A percentile compares a stretch with the other conserved stretches of the same genome.
Conservation (phyloP, 2,329 filamentous ascomycete genomes). For the Magnaporthiopsis rhizophila region DNA sequence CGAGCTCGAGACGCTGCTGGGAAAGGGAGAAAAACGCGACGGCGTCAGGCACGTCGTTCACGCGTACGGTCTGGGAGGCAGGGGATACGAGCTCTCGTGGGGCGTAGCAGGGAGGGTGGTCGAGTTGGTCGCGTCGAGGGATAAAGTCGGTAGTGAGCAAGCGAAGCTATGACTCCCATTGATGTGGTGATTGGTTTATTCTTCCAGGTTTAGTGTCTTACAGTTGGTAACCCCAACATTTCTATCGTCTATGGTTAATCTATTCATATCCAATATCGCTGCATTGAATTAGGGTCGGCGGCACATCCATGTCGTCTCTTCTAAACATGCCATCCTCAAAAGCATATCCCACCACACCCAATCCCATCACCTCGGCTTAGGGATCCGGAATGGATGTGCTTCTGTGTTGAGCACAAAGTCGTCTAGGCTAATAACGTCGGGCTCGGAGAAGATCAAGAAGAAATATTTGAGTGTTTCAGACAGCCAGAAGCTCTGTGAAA, state of each 20-base stretch:
- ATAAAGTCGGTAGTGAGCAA: not conserved
- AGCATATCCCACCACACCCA: not conserved
- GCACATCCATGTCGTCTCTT: not conserved
- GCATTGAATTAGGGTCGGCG: not conserved
- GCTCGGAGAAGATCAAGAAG: constrained; percentile 13
- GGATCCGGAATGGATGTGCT: constrained; percentile 27
- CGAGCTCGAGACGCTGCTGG: constrained; percentile 36
- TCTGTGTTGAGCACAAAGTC: constrained; percentile 16
- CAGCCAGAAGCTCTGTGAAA: constrained; percentile 14
- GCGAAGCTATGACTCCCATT: not conserved
- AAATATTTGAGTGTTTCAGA: constrained; percentile 17
- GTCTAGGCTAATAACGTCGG: constrained; percentile 14
- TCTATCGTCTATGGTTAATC: not conserved
- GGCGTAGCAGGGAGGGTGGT: constrained; percentile 46
- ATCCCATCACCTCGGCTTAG: constrained; percentile 17
- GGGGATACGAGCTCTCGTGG: constrained; percentile 56
- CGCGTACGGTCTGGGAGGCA: constrained; percentile 52
- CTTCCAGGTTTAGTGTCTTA: too few species aligned
- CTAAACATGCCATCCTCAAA: not conserved
- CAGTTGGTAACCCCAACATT: not conserved
- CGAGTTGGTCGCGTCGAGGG: constrained; percentile 23
- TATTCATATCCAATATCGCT: not conserved
- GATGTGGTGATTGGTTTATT: too few species aligned
- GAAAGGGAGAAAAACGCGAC: not conserved
- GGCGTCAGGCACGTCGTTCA: constrained; percentile 32